Base-by-base conservation (phyloP, 225 moss, liverwort and hornwort genomes). In the Physcomitrellopsis africana region DNA sequence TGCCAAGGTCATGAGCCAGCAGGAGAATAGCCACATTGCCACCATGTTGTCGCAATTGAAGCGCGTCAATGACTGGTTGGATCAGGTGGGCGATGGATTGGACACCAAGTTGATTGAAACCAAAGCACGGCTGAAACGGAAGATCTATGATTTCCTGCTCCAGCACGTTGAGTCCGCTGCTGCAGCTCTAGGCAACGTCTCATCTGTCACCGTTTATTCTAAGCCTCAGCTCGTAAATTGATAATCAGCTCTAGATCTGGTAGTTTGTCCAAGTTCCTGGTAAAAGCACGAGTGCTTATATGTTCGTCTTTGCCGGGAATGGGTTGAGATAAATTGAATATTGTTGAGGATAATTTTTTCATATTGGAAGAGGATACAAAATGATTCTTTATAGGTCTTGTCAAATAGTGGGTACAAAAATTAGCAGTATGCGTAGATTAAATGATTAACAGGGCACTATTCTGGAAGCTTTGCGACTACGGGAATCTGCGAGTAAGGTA, bases 151-250 rank as follows among this genome's bases (percentile, higher is more conserved):
- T 69, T 96, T 94, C 54, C 82, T 96, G 65, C 85, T 96, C 15
- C 90, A 92, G 75, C 96, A 96, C 41, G 96, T 96, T 23, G 96
- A 96, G 81, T 96, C 96, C 0, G 96, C 96, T 18, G 96, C 96
- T 20, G 90, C 92, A 43, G 96, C 96, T 4, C 86, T 96, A 0
- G 87, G 96, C 52, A 96, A 83, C 63, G 76, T 88, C 47, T 88
- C 88, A 41, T 85, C 85, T 16, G 78, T 88, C 26, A 80, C 80
- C 59, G 83, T 88, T 4, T 88, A 82, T 72, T 85, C 88, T 12
- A 85, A 88, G 20, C 83, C 88, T 37, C 85, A 88, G 44, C 81
- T 77, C 7, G 85, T 83, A 19, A 85, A 69, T 78, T 85, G 75
- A 79, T 18, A 61, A 43, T 10, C 22, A 23, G 44, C 23, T 41